These are phyloP conservation scores for Paracoccidioides brasiliensis DNA, from an alignment of 2,329 filamentous ascomycete genomes.

Conservation along the genomic window DNA sequence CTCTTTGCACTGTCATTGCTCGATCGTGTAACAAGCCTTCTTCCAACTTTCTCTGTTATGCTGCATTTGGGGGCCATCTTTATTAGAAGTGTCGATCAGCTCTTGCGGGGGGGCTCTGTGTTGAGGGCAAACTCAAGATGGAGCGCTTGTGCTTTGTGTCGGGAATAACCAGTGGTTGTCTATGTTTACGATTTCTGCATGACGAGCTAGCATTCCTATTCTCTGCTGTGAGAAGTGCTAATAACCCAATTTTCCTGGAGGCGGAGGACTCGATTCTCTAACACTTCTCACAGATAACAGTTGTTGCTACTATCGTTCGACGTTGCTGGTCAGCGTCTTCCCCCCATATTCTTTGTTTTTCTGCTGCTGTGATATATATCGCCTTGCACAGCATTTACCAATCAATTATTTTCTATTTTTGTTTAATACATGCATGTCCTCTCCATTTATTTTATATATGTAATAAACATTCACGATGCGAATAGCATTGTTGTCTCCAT, in stretches of 20 bases:
- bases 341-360: not conserved
- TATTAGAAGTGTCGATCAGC: not conserved
- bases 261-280: not conserved
- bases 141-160: not conserved
- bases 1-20: not conserved
- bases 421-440: not conserved
- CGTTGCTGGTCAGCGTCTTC: not conserved
- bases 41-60: not conserved
- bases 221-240: not conserved
- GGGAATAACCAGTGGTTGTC: not conserved
- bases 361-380: not conserved
- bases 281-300: not conserved
- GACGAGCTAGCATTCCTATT: not conserved
- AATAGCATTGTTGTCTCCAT: not conserved
- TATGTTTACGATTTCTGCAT: not conserved
- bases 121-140: not conserved
- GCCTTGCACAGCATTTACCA: not conserved
- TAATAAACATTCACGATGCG: constrained; percentile 1
- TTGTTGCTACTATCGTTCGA: not conserved
- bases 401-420: not conserved
- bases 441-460: not conserved
- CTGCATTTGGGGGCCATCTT: not conserved
- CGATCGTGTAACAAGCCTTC: not conserved
- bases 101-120: not conserved
- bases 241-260: not conserved